Evolutionary conservation across 228 moss, liverwort and hornwort species (phyloP), one percentile per base, ranked within the genome.

Genomic region (Sphagnum fallax): DNA sequence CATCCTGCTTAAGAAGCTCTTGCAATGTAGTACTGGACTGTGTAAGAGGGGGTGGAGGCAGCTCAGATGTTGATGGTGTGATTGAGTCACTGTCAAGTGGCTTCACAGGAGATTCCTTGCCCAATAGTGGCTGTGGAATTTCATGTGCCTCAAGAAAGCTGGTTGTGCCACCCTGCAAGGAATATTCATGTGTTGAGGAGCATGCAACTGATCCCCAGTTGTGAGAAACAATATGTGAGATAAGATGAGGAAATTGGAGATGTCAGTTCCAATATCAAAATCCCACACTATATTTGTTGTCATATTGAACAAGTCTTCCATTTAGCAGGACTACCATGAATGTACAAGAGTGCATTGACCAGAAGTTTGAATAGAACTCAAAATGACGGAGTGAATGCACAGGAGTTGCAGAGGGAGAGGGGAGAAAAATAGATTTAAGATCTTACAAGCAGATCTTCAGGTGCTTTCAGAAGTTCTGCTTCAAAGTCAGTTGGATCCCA

Each of bases 401-500:
- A 32, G 32, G 32, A 1, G 32, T 32, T 32, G 32, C 32, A 55
- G 55, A 55, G 55, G 55, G 55, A 55, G 55, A 55, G 32, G 32
- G 32, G 55, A 55, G 55, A 4, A 12, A 55, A 8, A 49, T 61
- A 52, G 50, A 48, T 49, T 53, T 66, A 55, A 10, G 47, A 72
- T 12, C 92, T 92, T 85, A 95, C 95, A 67, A 98, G 93, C 74
- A 98, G 78, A 82, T 98, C 97, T 79, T 98, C 97, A 48, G 81
- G 97, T 65, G 84, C 78, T 77, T 90, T 93, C 72, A 89, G 65
- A 4, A 98, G 80, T 72, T 98, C 93, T 65, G 83, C 91, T 69
- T 98, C 97, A 52, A 91, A 80, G 67, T 93, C 83, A 60, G 85
- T 63, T 65, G 97, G 84, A 87, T 98, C 97, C 97, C 97, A 98